Evolutionary conservation across 2,329 filamentous ascomycete genomes (phyloP), one percentile per base, ranked within the genome.

Genomic region (Exophiala bonariae): DNA sequence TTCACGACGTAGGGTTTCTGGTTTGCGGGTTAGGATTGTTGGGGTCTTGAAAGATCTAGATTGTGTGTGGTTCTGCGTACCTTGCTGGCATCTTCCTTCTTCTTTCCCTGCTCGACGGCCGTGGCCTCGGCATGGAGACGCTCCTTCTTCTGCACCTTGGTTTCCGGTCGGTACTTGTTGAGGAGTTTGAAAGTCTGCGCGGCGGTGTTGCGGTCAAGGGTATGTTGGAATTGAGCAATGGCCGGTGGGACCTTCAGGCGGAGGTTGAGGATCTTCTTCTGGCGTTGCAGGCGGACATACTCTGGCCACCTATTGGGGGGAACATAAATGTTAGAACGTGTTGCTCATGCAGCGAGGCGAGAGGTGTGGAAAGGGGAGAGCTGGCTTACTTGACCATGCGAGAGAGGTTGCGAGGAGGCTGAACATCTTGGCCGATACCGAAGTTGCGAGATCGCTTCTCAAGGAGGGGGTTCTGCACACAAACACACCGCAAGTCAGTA

Each of bases 11-110:
- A 99, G 68, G 93, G 93, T 88, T 99, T 99, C 52, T 55, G 22
- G 19, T n/a, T 34, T 34, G 32, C n/a, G 32, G 6, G 14, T 8
- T 6, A 34, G 8, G 28, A 31, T 31, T 31, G 28, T 31, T 31
- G 11, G 35, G 3, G 41, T 33, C 41, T 13, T 37, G 35, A 16
- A 17, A 19, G 13, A 10, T 39, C 3, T 18, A 7, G 35, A 18
- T 22, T 19, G 36, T 6, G 7, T 11, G 8, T 23, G 3, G 23
- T 13, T 14, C 14, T 8, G 4, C 49, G 9, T 49, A 55, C 52
- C 89, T 97, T 97, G 87, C 83, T 89, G 72, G 95, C 92, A 68
- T 96, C 91, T 83, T 99, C 95, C 88, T 97, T 97, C 88, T 97
- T 99, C 88, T 97, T 96, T 76, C 95, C 93, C 77, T 97, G 91